A percentile compares a stretch with the other conserved stretches of the same genome.
phyloP scores from a whole-genome alignment of 2,329 filamentous ascomycete genomes.

The Chaetomiaceae sp. region DNA sequence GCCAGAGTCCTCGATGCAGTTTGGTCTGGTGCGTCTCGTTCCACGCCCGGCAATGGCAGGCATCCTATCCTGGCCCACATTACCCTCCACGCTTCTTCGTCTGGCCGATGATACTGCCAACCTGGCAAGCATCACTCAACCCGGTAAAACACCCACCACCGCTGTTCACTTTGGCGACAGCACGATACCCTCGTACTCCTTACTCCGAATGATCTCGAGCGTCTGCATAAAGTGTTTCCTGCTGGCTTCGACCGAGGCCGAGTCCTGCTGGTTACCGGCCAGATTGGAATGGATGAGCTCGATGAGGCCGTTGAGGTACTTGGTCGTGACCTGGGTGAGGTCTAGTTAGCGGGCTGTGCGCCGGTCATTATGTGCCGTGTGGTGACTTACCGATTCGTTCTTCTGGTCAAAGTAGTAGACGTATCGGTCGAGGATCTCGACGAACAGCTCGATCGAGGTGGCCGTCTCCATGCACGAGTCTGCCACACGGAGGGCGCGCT shows the following conservation, averaged over 20 bases:
- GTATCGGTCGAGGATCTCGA: slow-evolving; percentile 96
- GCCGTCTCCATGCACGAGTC: slow-evolving; percentile 99
- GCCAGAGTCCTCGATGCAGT: neutral
- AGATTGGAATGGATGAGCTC: slow-evolving; percentile 97
- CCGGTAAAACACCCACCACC: neutral
- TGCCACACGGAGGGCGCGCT: slow-evolving; percentile 89
- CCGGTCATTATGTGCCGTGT: too few relatives aligned
- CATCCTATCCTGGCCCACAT: neutral
- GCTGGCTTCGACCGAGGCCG: slow-evolving; percentile 78
- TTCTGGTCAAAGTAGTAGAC: slow-evolving; percentile 99
- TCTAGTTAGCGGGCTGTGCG: too few relatives aligned
- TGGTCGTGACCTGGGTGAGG: slow-evolving; percentile 78
- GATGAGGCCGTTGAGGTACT: slow-evolving; percentile 96
- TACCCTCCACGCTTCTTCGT: neutral
- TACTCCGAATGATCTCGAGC: slow-evolving; percentile 83
- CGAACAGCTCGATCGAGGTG: slow-evolving; percentile 94
- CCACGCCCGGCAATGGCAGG: too few relatives aligned
- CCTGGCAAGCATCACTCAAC: neutral
- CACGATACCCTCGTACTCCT: slow-evolving; percentile 90
- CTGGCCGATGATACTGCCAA: too few relatives aligned
- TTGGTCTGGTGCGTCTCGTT: neutral
- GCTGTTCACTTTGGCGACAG: slow-evolving; percentile 50
- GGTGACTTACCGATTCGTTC: slow-evolving; percentile 72
- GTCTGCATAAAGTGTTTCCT: slow-evolving; percentile 93
- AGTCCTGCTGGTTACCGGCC: slow-evolving; percentile 76